Base-by-base conservation (phyloP, 2,329 filamentous ascomycete species). In the Ophiostoma sp. region DNA sequence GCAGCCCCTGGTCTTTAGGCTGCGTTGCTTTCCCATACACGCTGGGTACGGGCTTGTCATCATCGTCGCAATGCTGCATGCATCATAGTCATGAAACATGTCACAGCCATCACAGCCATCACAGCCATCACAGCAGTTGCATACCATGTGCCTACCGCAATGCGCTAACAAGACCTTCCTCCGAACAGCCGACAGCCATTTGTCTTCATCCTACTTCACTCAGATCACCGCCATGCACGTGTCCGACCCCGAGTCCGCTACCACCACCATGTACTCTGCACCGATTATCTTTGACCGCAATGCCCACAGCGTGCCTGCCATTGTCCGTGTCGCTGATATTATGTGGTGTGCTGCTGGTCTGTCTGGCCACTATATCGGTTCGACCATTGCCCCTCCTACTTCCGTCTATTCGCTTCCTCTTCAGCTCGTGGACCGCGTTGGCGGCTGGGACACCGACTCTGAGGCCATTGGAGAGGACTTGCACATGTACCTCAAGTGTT, bases 401-500 rank as follows among this genome's bases (percentile, higher is more conserved):
- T 91, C 89, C 0, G 89, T 91, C 45, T 92, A 91, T 74, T 91
- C 89, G 5, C 76, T 91, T 0, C 86, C 89, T 0, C 82, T 92
- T 55, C 82, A 85, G 63, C 78, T 92, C 16, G 84, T 89, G 55
- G 88, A 90, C 73, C 82, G 85, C 41, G 89, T 90, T 42, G 87
- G 87, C 9, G 89, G 89, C 40, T 92, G 89, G 89, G 89, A 91
- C 74, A 85, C 85, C 67, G 87, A 85, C 66, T 82, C 85, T 1
- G 88, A 90, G 70, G 88, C 89, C 27, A 91, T 92, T 72, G 89
- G 89, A 60, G 89, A 92, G 77, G 89, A 91, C 74, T 77, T 91
- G 74, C 89, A 92, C 79, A 91, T 91, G 89, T 89, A 89, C 75
- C 81, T 91, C 71, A 91, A 91, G 80, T 91, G 88, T 76, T 91